Evolutionary conservation across 805 yeast species (phyloP), one percentile per base, ranked within the genome.

Genomic region (Saccharomycopsis selenospora): DNA sequence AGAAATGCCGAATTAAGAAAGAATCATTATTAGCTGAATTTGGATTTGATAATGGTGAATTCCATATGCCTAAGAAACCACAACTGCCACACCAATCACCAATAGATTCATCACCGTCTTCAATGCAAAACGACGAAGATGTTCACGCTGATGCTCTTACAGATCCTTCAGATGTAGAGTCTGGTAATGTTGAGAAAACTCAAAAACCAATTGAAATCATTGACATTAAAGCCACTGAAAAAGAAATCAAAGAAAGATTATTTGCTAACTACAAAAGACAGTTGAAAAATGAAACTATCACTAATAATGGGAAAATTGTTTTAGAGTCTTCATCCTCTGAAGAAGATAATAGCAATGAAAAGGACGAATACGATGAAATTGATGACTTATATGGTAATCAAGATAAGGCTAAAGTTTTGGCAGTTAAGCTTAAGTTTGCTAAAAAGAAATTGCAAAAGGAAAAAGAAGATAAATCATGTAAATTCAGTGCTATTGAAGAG

Each of bases 401-500:
- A 13, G 20, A 8, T 13, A 52, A 52, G 27, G 40, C 47, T 6
- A 52, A 50, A 36, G 11, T 49, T 4, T 46, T 52, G 28, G 50
- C 40, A 10, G 27, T 52, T 13, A 48, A 49, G 20, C 42, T 49
- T 40, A 47, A 46, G 29, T 46, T 44, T 28, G 55, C 55, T 8
- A 42, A 42, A 36, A 48, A 51, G 47, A 26, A 42, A 23, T 17
- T 14, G 20, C 18, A 40, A 48, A 46, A 46, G 28, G 36, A 45
- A 28, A 24, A 33, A 42, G 25, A 33, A 38, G 36, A 14, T 17
- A 23, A 30, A 13, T 11, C n/a, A 18, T 8, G 10, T 5, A 13
- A 20, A 23, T n/a, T 8, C 8, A 3, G 5, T 26, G 43, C 28
- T 18, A 13, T 45, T 3, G 28, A 45, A 4, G 23, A 25, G 2